Percentiles rank a stretch among this genome's conserved stretches.
phyloP scores from a whole-genome alignment of 208 protist genomes.

The Leishmania mexicana region DNA sequence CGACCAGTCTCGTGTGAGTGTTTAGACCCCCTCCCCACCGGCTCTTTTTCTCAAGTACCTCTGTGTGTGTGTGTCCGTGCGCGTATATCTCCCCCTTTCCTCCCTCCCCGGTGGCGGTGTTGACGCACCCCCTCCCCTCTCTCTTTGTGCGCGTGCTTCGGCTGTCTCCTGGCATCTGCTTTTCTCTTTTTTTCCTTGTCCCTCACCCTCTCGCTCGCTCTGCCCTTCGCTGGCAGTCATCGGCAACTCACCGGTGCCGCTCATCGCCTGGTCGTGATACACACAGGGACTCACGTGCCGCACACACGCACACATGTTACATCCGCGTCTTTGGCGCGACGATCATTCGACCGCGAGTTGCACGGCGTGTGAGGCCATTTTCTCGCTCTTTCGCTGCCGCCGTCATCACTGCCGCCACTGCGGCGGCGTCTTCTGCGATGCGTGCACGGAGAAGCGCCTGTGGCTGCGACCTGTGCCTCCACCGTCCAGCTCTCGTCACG shows the following conservation, averaged over 20 bases:
- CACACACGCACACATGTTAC: conserved; percentile 26
- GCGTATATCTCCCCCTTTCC: too few species aligned
- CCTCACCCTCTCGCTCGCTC: background rate
- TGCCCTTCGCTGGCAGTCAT: background rate
- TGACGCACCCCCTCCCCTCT: background rate
- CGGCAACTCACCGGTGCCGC: background rate
- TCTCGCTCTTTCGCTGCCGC: conserved; percentile 35
- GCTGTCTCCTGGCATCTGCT: background rate
- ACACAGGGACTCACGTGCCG: background rate
- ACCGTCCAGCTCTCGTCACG: background rate
- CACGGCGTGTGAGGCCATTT: conserved; percentile 21
- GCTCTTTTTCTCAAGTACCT: background rate
- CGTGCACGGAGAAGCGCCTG: conserved; percentile 31
- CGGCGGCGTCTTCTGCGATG: conserved; percentile 42
- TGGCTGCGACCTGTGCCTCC: conserved; percentile 38
- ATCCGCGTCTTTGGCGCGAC: conserved; percentile 33
- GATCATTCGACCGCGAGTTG: conserved; percentile 30
- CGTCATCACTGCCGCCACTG: conserved; percentile 64
- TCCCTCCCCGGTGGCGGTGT: background rate
- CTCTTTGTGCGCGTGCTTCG: background rate
- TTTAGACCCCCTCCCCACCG: background rate
- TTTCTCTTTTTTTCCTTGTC: too few species aligned
- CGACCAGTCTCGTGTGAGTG: background rate
- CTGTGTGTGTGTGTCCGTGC: too few species aligned
- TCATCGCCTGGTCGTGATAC: background rate